Conservation (phyloP, 2,329 filamentous ascomycete species). For the Pseudogymnoascus sp. region DNA sequence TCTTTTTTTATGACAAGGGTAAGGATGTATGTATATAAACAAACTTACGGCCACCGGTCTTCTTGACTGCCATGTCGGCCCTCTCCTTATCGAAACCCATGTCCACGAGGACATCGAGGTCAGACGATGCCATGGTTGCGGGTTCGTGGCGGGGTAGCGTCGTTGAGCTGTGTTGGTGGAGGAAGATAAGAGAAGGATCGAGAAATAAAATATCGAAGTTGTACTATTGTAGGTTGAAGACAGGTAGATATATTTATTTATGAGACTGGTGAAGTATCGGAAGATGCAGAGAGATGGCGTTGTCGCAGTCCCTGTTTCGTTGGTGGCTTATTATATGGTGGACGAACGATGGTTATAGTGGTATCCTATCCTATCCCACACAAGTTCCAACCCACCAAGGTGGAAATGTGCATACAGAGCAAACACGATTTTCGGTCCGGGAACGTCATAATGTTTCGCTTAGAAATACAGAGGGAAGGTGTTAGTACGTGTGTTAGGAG, state of each 20-base stretch:
- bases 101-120: slow-evolving; percentile 55
- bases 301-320: neutral
- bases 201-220: neutral
- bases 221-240: neutral
- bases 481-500: neutral
- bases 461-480: neutral
- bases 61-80: slow-evolving; percentile 76
- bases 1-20: neutral
- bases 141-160: slow-evolving; percentile 14
- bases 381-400: slow-evolving; percentile 1
- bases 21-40: neutral
- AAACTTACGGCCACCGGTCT: slow-evolving; percentile 66
- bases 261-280: neutral
- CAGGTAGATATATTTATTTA: neutral
- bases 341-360: neutral
- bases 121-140: slow-evolving; percentile 47
- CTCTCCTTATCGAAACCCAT: slow-evolving; percentile 80
- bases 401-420: slow-evolving; percentile 11
- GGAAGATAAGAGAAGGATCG: neutral
- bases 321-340: neutral
- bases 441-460: slow-evolving; percentile 6
- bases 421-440: slow-evolving; percentile 12
- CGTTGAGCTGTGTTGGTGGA: neutral
- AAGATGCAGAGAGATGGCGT: neutral
- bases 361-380: neutral